Evolutionary conservation across 148 eudicot species (phyloP), one percentile per base, ranked within the genome.

Genomic region (Polygonum aviculare): DNA sequence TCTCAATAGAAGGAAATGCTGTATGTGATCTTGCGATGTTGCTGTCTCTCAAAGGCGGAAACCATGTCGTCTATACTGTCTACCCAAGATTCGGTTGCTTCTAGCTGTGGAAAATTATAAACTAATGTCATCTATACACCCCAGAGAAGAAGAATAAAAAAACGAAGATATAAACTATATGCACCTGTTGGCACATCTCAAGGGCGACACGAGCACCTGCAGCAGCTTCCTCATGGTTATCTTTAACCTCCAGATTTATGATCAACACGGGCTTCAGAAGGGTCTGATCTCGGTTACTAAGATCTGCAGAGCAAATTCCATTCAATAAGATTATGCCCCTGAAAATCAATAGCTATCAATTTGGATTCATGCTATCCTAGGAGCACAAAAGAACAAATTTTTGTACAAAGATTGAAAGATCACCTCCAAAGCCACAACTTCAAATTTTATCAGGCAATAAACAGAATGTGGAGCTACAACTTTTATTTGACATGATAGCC

Each of bases 211-310:
- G 96, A 82, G 84, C 98, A 50, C 97, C 98, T 38, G 90, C 79
- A 57, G 97, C 92, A 1, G 98, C 98, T 81, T 95, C 98, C 78
- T 95, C 98, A 12, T 95, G 98, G 87, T 95, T 95, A 83, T 95
- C 98, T 83, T 90, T 90, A 21, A 95, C 97, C 82, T 95, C 97
- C 76, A 95, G 84, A 80, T 95, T 95, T 77, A 92, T 90, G 14
- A 95, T 82, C 74, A 85, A 78, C 77, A 92, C 96, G 74, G 97
- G 96, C 79, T 92, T 92, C 87, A 95, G 70, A 55, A 90, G 91
- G 19, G 78, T 81, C 72, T 88, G 98, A 54, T 89, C 89, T 77
- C 98, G 90, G 59, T 79, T 92, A 82, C 88, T 89, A 21, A 95
- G 90, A 83, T 95, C 98, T 92, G 90, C 76, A 83, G 67, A 69